These are phyloP conservation scores for Linum lewisii DNA, from an alignment of 345 rosid genomes.

Conservation along the genomic window DNA sequence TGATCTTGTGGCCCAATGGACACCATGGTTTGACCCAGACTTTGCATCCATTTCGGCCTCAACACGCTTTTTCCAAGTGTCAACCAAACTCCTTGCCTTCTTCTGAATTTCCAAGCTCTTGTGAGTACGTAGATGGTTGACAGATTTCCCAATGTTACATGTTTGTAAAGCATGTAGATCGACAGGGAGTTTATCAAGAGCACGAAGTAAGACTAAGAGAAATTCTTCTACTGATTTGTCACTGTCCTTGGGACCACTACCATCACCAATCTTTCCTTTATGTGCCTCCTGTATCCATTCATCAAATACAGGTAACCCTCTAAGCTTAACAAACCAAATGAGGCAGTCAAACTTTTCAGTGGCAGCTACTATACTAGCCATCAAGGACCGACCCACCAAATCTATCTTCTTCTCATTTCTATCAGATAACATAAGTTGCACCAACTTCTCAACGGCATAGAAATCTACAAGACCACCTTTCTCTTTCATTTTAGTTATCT, in stretches of 20 bases:
- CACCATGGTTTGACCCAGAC: constrained; percentile 5
- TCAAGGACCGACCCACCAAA: constrained; percentile 1
- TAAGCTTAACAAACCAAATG: neutral
- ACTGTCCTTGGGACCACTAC: constrained; percentile 4
- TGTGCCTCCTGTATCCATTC: constrained; percentile 6
- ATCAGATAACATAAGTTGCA: constrained; percentile 7
- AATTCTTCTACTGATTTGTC: constrained; percentile 7
- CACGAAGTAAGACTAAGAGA: constrained; percentile 6
- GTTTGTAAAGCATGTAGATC: constrained; percentile 7
- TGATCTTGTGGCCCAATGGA: constrained; percentile 1
- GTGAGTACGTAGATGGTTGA: constrained; percentile 6
- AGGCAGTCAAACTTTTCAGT: constrained; percentile 7
- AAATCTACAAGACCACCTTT: constrained; percentile 4
- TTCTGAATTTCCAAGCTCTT: constrained; percentile 6
- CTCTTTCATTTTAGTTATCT: neutral
- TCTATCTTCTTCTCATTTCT: neutral
- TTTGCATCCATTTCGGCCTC: constrained; percentile 6
- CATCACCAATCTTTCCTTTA: constrained; percentile 7
- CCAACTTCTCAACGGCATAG: constrained; percentile 6
- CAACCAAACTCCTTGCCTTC: constrained; percentile 10
- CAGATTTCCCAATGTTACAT: constrained; percentile 8
- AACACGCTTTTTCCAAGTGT: constrained; percentile 10
- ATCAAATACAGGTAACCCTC: constrained; percentile 10
- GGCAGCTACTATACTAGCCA: neutral
- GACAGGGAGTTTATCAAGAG: constrained; percentile 5